Base-by-base conservation (phyloP, 805 yeast species). In the Trichomonascus vanleenenianus region DNA sequence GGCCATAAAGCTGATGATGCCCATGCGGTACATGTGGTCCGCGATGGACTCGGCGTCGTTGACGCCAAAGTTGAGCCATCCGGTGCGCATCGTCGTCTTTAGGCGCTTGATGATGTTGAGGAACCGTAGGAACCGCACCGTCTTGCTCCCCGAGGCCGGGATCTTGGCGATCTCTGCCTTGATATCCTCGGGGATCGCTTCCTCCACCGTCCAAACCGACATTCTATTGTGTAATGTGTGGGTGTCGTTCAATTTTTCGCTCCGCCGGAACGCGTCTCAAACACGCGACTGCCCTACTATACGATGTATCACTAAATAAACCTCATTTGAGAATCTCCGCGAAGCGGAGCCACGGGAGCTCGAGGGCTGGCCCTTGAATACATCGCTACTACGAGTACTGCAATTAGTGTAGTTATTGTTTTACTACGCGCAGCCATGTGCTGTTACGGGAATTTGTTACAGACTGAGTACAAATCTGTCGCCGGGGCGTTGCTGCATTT, bases 21-120 rank as follows among this genome's bases (percentile, higher is more conserved):
- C 79, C 96, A 91, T 89, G 47, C 98, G 73, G 61, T 91, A 89
- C 96, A 89, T 89, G 63, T 91, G 97, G 64, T 89, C 97, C n/a
- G 86, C 76, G 43, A 88, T 87, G 43, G 84, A 76, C 63, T 87
- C 59, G 43, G 44, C 36, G 36, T 42, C 34, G 19, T 20, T 20
- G 30, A 42, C 30, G 39, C 19, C 38, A 27, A 42, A 78, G 59
- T 87, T 91, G 16, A 91, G 64, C 97, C 97, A 91, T 2, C 98
- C 98, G 0, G 98, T 91, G 61, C 98, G 75, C 54, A 74, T 79
- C 58, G 86, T 91, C 3, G 78, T 70, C 64, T 91, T 91, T 55
- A 91, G 70, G 30, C 79, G 71, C 43, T 82, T 74, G 0, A 86
- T 75, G 30, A 87, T 75, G 58, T 85, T 86, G 43, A 80, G 73